Percentiles rank a stretch among this genome's conserved stretches.
phyloP scores from a whole-genome alignment of 1,139 yeast genomes.

The Diutina rugosa region DNA sequence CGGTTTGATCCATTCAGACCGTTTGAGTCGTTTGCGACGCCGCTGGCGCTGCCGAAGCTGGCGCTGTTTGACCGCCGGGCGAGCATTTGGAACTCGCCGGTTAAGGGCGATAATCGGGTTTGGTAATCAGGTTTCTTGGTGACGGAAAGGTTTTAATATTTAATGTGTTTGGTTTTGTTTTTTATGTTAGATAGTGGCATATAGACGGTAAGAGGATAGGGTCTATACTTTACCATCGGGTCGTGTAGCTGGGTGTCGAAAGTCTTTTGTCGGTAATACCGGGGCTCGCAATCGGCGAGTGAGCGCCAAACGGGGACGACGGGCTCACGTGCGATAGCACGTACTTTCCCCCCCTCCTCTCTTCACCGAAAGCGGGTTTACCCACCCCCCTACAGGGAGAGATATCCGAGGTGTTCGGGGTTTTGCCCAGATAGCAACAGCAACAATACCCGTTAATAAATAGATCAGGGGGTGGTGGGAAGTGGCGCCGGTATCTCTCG shows the following conservation, averaged over 20 bases:
- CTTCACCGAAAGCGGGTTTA: background rate
- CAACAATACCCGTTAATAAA: too few relatives aligned
- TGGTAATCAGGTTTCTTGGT: background rate
- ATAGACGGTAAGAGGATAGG: background rate
- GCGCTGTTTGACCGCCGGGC: background rate
- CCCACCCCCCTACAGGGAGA: background rate
- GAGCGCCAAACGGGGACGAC: background rate
- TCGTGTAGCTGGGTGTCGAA: too few relatives aligned
- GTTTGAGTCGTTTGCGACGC: background rate
- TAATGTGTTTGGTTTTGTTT: background rate
- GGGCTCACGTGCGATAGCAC: background rate
- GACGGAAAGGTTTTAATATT: background rate
- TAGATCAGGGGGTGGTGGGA: too few relatives aligned
- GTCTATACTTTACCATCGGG: too few relatives aligned
- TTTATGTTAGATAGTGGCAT: background rate
- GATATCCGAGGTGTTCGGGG: background rate
- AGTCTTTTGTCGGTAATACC: too few relatives aligned
- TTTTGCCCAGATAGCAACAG: background rate
- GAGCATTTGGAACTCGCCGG: background rate
- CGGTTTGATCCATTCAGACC: conserved; percentile 1
- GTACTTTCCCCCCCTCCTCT: background rate
- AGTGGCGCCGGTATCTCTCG: background rate
- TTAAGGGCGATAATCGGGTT: background rate
- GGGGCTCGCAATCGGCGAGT: background rate
- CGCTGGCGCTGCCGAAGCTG: background rate